These are phyloP conservation scores for Phytophthora meadii DNA, from an alignment of 352 stramenopile species.

Conservation along the genomic window DNA sequence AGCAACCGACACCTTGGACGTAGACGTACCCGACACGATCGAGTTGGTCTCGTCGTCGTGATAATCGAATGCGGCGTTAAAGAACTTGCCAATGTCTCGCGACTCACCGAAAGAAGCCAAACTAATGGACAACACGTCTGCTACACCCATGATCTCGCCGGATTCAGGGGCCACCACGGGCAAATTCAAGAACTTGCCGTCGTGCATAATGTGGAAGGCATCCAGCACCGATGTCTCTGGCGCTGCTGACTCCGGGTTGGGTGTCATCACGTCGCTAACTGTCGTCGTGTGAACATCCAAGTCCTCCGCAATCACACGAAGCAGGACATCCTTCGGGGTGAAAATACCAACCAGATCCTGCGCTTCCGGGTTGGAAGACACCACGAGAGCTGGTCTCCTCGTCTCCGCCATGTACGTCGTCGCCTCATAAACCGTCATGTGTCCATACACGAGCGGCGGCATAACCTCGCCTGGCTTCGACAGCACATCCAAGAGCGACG, in stretches of 20 bases:
- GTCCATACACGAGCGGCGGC: constrained; percentile 74
- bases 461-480: constrained; percentile 66
- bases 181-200: constrained; percentile 97
- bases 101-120: constrained; percentile 81
- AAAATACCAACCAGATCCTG: constrained; percentile 95
- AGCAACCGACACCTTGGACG: constrained; percentile 60
- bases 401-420: constrained; percentile 80
- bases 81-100: constrained; percentile 80
- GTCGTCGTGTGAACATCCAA: constrained; percentile 89
- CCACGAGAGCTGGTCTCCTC: constrained; percentile 80
- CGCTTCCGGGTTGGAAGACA: constrained; percentile 62
- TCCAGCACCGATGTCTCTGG: constrained; percentile 96
- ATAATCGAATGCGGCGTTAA: constrained; percentile 82
- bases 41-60: constrained; percentile 59
- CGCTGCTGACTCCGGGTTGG: constrained; percentile 93
- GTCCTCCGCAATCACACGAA: constrained; percentile 93
- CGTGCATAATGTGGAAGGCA: constrained; percentile 98
- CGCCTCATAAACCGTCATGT: constrained; percentile 77
- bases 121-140: constrained; percentile 84
- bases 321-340: constrained; percentile 98
- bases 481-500: constrained; percentile 81
- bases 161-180: constrained; percentile 91
- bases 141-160: constrained; percentile 80
- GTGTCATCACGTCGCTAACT: constrained; percentile 95
- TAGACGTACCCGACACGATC: constrained; percentile 64